Evolutionary conservation across 441 rosid species (phyloP).

Genomic region (Manihot esculenta): DNA sequence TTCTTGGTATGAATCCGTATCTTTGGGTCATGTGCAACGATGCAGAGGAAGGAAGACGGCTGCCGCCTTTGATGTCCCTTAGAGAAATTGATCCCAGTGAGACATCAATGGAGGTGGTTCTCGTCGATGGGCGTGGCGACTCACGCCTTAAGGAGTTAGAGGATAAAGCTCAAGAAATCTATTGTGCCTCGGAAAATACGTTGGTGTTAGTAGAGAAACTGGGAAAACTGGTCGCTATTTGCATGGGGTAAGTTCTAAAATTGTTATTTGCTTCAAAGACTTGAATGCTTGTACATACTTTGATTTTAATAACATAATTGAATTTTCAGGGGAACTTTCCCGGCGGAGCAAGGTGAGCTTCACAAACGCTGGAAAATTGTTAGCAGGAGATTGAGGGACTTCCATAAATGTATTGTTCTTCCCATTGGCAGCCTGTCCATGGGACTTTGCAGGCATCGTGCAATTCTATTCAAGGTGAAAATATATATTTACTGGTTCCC

Average conservation of each 20-base stretch:
- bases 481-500: not conserved
- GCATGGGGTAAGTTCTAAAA: slow-evolving; percentile 66
- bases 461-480: slow-evolving; percentile 84
- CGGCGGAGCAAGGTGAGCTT: slow-evolving; percentile 79
- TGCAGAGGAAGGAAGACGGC: slow-evolving; percentile 54
- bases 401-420: slow-evolving; percentile 68
- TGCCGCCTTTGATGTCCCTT: slow-evolving; percentile 73
- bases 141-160: slow-evolving; percentile 75
- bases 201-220: slow-evolving; percentile 75
- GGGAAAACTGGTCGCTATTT: slow-evolving; percentile 82
- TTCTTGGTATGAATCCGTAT: slow-evolving; percentile 90
- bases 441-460: slow-evolving; percentile 97
- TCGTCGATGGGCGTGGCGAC: slow-evolving; percentile 72
- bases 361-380: slow-evolving; percentile 72
- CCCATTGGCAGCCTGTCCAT: slow-evolving; percentile 81
- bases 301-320: slow-evolving; percentile 17
- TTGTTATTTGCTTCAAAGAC: not conserved
- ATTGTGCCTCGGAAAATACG: slow-evolving; percentile 66
- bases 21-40: slow-evolving; percentile 93
- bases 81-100: slow-evolving; percentile 67
- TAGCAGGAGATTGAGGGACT: slow-evolving; percentile 66
- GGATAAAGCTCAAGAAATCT: slow-evolving; percentile 82
- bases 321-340: slow-evolving; percentile 67
- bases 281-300: slow-evolving; percentile 6
- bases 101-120: slow-evolving; percentile 86